A percentile compares a stretch with the other conserved stretches of the same genome.
Evolutionary conservation across 257 asterid genomes (phyloP).

Genomic region (Solanum lycopersicoides): DNA sequence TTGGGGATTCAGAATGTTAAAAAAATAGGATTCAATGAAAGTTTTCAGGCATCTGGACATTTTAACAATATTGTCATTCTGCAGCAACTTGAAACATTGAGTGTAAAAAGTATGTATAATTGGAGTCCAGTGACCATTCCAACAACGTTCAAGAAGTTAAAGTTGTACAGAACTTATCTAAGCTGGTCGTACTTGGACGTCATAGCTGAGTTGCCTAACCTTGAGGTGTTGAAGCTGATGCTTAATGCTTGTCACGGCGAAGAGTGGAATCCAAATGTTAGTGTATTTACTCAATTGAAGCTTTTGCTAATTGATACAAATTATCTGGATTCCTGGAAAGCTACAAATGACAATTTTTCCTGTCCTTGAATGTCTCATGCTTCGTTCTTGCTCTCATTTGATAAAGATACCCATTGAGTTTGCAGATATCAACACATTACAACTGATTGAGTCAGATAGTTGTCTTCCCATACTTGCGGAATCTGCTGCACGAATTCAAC

Average conservation of each 20-base stretch:
- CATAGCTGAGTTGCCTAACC: neutral
- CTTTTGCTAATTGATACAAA: neutral
- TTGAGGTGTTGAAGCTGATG: neutral
- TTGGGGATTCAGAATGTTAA: neutral
- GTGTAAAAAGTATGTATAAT: too few relatives aligned
- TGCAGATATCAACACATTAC: neutral
- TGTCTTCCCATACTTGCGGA: neutral
- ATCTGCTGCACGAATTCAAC: neutral
- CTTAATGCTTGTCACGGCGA: neutral
- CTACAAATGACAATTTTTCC: too few relatives aligned
- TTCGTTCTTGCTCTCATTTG: neutral
- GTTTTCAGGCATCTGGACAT: too few relatives aligned
- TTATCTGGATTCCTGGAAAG: too few relatives aligned
- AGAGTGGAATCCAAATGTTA: neutral
- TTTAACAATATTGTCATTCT: neutral
- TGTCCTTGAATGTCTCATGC: too few relatives aligned
- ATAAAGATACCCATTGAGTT: neutral
- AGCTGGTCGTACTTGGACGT: neutral
- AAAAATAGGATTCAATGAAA: neutral
- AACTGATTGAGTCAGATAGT: neutral
- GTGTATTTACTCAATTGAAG: neutral
- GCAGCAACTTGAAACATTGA: neutral
- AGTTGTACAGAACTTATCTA: neutral
- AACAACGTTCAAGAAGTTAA: neutral
- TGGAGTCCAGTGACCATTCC: neutral